Percentiles rank a stretch among this genome's conserved stretches.
These are phyloP conservation scores for Venturiaceae sp. DNA, from an alignment of 2,329 filamentous ascomycete genomes.

Conservation along the genomic window DNA sequence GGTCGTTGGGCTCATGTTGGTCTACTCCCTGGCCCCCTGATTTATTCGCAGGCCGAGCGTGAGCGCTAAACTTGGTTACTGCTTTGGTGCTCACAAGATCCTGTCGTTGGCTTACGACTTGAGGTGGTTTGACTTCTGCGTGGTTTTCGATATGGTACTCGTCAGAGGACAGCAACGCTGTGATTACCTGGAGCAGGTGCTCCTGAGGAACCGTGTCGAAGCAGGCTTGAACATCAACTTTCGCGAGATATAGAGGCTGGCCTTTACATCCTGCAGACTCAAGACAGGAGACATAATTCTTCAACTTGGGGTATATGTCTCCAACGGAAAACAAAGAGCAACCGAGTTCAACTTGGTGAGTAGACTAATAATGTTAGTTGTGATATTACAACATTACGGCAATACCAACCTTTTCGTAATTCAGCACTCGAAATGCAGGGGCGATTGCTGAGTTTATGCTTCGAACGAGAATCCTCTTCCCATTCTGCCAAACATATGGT, in stretches of 20 bases:
- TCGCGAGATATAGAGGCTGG: conserved; percentile 68
- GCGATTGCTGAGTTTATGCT: conserved; percentile 63
- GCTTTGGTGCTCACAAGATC: not conserved
- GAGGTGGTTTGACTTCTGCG: conserved; percentile 46
- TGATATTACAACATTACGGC: conserved; percentile 19
- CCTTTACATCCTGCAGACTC: conserved; percentile 20
- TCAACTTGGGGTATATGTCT: conserved; percentile 68
- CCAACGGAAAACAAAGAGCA: conserved; percentile 72
- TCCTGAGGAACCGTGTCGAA: conserved; percentile 92
- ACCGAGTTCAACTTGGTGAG: conserved; percentile 52
- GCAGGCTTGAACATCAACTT: conserved; percentile 82
- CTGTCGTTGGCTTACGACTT: not conserved
- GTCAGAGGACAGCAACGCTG: conserved; percentile 43
- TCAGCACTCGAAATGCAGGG: conserved; percentile 68
- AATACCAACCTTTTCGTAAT: conserved; percentile 74
- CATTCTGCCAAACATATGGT: conserved; percentile 41
- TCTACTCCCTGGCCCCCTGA: not conserved
- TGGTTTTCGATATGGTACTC: conserved; percentile 67
- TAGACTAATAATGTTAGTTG: conserved; percentile 15
- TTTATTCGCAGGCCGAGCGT: conserved; percentile 11
- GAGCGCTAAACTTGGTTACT: conserved; percentile 24
- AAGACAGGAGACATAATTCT: conserved; percentile 52
- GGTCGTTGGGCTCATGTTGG: not conserved
- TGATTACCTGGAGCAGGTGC: conserved; percentile 58
- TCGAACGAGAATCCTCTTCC: conserved; percentile 44